Percentiles rank a stretch among this genome's conserved stretches.
phyloP scores from a whole-genome alignment of 2,329 filamentous ascomycete species.

The Thermoascus crustaceus region DNA sequence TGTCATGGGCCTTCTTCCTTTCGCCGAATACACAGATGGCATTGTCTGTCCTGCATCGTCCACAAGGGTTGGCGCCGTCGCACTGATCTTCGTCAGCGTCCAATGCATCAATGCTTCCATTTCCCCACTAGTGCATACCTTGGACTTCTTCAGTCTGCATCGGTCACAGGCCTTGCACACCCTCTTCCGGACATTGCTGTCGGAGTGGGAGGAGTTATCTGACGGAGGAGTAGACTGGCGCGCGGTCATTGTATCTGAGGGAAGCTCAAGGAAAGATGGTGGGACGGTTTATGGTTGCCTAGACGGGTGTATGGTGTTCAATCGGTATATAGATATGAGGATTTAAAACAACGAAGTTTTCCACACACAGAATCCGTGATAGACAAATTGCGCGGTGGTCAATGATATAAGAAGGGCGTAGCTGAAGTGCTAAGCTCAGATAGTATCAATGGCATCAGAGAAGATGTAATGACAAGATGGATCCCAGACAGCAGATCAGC shows the following conservation, averaged over 20 bases:
- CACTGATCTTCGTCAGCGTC: constrained; percentile 35
- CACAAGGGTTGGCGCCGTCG: constrained; percentile 54
- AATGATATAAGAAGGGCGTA: constrained; percentile 3
- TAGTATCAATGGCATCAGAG: constrained; percentile 11
- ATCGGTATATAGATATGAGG: not conserved
- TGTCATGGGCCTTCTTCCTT: constrained; percentile 58
- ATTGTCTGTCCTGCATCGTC: constrained; percentile 55
- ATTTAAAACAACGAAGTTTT: constrained; percentile 1
- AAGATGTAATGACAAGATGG: not conserved
- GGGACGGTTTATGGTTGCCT: not conserved
- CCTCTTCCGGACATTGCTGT: constrained; percentile 48
- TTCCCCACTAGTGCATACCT: no score
- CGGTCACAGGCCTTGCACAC: constrained; percentile 61
- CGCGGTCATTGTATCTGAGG: constrained; percentile 28
- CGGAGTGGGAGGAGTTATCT: constrained; percentile 32
- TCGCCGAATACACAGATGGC: constrained; percentile 59
- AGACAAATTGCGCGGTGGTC: not conserved
- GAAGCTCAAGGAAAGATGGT: no score
- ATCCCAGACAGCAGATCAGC: not conserved
- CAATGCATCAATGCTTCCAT: no score
- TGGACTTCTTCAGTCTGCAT: constrained; percentile 59
- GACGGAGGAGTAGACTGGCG: constrained; percentile 33
- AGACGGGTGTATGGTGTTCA: not conserved
- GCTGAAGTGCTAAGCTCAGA: not conserved
- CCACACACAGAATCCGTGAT: not conserved